Evolutionary conservation across 2,329 filamentous ascomycete species (phyloP).

Genomic region (Lecanosticta acicola): DNA sequence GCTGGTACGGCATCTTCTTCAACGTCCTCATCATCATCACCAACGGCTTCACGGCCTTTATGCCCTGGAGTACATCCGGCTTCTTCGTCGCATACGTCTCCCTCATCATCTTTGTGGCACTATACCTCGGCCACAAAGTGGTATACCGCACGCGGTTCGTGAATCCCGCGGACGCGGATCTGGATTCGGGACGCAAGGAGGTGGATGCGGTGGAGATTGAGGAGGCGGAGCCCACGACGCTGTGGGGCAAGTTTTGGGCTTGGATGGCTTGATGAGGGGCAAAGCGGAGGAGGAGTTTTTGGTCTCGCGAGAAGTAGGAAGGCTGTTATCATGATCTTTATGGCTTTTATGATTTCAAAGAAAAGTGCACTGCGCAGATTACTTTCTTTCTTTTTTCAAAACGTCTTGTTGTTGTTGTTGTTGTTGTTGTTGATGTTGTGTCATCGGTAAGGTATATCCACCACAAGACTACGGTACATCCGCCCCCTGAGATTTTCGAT

Average conservation of each 20-base stretch:
- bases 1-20: slow-evolving; percentile 59
- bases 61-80: slow-evolving; percentile 62
- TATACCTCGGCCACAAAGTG: slow-evolving; percentile 69
- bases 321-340: too few relatives aligned
- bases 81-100: slow-evolving; percentile 73
- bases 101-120: slow-evolving; percentile 62
- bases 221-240: slow-evolving; percentile 28
- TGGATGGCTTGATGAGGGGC: slow-evolving; percentile 19
- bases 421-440: too few relatives aligned
- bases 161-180: slow-evolving; percentile 38
- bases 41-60: slow-evolving; percentile 70
- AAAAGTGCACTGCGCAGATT: too few relatives aligned
- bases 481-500: too few relatives aligned
- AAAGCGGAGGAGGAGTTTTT: too few relatives aligned
- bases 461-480: too few relatives aligned
- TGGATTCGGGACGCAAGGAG: slow-evolving; percentile 38
- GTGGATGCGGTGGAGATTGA: slow-evolving; percentile 33
- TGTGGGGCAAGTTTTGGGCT: slow-evolving; percentile 31
- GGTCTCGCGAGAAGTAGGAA: too few relatives aligned
- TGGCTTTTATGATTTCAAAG: too few relatives aligned
- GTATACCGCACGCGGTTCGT: slow-evolving; percentile 43
- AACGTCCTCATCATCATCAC: slow-evolving; percentile 70
- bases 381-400: too few relatives aligned
- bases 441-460: too few relatives aligned
- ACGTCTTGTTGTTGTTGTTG: too few relatives aligned